Percentiles rank a stretch among this genome's conserved stretches.
Evolutionary conservation across 192 early-diverging fungal genomes (phyloP).

Genomic region (Lunasporangiospora selenospora): DNA sequence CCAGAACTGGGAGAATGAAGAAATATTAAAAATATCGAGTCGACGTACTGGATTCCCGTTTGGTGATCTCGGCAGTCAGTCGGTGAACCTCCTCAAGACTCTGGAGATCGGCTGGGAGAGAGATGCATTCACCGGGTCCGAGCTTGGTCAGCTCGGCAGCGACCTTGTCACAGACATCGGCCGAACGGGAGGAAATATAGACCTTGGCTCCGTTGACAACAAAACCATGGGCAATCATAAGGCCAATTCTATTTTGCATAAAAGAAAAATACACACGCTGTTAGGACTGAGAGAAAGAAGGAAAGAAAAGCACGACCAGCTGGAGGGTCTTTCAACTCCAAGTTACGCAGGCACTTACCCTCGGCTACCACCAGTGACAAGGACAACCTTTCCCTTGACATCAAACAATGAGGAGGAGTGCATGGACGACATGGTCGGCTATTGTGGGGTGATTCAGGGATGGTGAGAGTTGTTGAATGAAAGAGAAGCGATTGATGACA

Average conservation of each 20-base stretch:
- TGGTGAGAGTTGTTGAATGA: neutral
- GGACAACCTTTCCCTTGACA: conserved; percentile 80
- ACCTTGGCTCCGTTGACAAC: conserved; percentile 90
- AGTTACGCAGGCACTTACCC: conserved; percentile 40
- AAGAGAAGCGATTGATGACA: neutral
- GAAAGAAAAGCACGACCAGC: neutral
- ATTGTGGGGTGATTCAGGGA: too few relatives aligned
- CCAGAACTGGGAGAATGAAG: too few relatives aligned
- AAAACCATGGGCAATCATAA: conserved; percentile 71
- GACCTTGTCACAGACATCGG: conserved; percentile 59
- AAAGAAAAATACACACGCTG: conserved; percentile 2
- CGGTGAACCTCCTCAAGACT: conserved; percentile 59
- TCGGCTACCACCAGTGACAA: conserved; percentile 80
- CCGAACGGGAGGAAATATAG: conserved; percentile 88
- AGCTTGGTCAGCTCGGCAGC: conserved; percentile 70
- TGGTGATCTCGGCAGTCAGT: conserved; percentile 61
- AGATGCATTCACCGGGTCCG: conserved; percentile 77
- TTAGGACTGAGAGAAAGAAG: neutral
- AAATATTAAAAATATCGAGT: neutral
- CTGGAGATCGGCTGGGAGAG: conserved; percentile 78
- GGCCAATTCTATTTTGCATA: conserved; percentile 46
- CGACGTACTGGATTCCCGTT: conserved; percentile 64
- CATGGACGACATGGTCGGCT: conserved; percentile 51
- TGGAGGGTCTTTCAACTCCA: too few relatives aligned
- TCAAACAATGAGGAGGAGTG: conserved; percentile 63